Evolutionary conservation across 129 eudicot genomes (phyloP), one percentile per base, ranked within the genome.

Genomic region (Kitagawia praeruptora): DNA sequence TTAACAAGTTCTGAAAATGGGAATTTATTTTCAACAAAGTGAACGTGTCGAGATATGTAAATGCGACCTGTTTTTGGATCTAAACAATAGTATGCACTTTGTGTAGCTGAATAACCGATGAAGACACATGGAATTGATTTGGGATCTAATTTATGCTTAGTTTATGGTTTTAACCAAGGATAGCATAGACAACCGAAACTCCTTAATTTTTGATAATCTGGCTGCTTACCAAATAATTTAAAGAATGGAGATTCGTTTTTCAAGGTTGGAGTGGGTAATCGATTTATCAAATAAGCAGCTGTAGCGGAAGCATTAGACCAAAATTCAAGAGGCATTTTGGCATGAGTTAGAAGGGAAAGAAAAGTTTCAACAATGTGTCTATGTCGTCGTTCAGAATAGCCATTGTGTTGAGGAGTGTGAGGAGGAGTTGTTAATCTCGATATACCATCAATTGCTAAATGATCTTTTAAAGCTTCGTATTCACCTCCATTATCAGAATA

Each of bases 31-130:
- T 86, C 77, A 49, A 86, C 8, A 56, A 83, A 86, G 18, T 78
- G 77, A 40, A 86, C 87, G n/a, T 83, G 89, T 12, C 81, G 49
- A 16, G 87, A 83, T 47, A 54, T 77, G 48, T 77, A 80, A 11
- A 74, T 23, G 0, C 64, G 46, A 11, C 48, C 74, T 21, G 34
- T 77, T 23, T 75, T 46, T 16, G 70, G 73, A 49, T 86, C 85
- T 41, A 77, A 54, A 46, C 79, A 86, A 27, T 71, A 40, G 51
- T 82, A 80, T 34, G 37, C 87, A 13, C 74, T 80, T 44, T 83
- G 82, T 2, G 82, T 72, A 6, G 83, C 18, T n/a, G 85, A 83
- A 48, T 54, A 77, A 48, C 85, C 83, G 0, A 86, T 19, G 45
- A 80, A 83, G 0, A 83, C 15, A 10, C 81, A 83, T 23, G 80